These are phyloP conservation scores for Lentinula edodes DNA, from an alignment of 768 basidiomycete genomes.

Conservation along the genomic window DNA sequence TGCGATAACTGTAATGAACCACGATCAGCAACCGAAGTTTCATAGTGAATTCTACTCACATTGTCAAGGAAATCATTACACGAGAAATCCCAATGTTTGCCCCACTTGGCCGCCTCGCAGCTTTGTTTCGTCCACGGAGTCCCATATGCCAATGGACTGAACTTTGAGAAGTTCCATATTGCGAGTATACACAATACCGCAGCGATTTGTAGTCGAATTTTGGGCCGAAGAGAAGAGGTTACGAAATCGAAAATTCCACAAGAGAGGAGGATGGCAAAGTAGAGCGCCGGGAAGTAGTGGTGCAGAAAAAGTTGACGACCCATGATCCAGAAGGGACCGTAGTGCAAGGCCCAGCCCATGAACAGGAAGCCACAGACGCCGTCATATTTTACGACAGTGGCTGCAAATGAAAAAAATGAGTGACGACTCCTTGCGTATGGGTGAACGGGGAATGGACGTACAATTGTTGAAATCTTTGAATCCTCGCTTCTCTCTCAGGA, in stretches of 20 bases:
- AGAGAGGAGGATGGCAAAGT: constrained; percentile 79
- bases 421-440: neutral
- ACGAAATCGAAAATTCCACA: constrained; percentile 80
- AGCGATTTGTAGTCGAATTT: constrained; percentile 75
- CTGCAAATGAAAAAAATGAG: constrained; percentile 30
- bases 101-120: constrained; percentile 75
- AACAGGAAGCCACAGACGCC: constrained; percentile 86
- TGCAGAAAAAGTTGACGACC: constrained; percentile 94
- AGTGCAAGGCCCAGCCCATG: constrained; percentile 89
- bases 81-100: constrained; percentile 94
- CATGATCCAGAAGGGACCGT: constrained; percentile 98
- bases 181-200: constrained; percentile 67
- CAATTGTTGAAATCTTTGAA: constrained; percentile 90
- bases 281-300: constrained; percentile 97
- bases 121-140: constrained; percentile 78
- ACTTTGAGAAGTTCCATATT: constrained; percentile 71
- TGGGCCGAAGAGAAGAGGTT: constrained; percentile 73
- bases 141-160: constrained; percentile 83
- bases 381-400: constrained; percentile 90
- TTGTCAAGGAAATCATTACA: constrained; percentile 73
- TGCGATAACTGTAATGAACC: constrained; percentile 45
- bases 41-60: constrained; percentile 34
- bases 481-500: constrained; percentile 87
- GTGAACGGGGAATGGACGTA: constrained; percentile 32
- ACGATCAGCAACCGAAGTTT: neutral